These are phyloP conservation scores for Corymbia citriodora DNA, from an alignment of 441 rosid genomes.

Conservation along the genomic window DNA sequence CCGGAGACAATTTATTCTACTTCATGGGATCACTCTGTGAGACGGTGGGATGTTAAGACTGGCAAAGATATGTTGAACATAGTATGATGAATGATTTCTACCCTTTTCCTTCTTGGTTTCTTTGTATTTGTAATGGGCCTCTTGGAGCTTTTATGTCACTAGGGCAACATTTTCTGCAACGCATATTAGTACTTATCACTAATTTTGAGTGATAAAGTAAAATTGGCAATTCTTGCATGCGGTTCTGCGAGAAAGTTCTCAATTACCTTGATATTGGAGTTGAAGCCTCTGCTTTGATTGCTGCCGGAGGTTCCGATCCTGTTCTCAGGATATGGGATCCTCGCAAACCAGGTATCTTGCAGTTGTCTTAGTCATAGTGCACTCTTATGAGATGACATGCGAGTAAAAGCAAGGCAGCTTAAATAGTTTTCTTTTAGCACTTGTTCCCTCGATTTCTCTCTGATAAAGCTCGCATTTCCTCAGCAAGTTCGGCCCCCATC, in stretches of 20 bases:
- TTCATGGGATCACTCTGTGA: slow-evolving; percentile 97
- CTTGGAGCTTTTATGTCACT: background rate
- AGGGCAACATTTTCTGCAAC: background rate
- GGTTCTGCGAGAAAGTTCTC: slow-evolving; percentile 85
- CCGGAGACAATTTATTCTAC: slow-evolving; percentile 63
- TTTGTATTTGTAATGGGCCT: background rate
- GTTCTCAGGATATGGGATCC: slow-evolving; percentile 97
- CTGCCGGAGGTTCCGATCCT: slow-evolving; percentile 91
- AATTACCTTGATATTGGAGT: slow-evolving; percentile 85
- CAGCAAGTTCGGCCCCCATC: slow-evolving; percentile 87
- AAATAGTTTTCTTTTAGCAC: background rate
- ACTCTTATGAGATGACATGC: background rate
- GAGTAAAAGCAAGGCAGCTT: background rate
- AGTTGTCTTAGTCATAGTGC: background rate
- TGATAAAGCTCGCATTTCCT: slow-evolving; percentile 13
- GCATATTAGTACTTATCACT: background rate
- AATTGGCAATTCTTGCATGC: slow-evolving; percentile 6
- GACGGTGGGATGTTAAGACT: slow-evolving; percentile 80
- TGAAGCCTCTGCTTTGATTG: slow-evolving; percentile 84
- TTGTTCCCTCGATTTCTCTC: background rate
- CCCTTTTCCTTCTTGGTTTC: background rate
- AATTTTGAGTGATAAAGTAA: background rate
- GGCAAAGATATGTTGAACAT: slow-evolving; percentile 71
- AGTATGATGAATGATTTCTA: slow-evolving; percentile 24
- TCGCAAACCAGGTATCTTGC: slow-evolving; percentile 81